Base-by-base conservation (phyloP, 768 basidiomycete species). In the Lactarius evosmus region DNA sequence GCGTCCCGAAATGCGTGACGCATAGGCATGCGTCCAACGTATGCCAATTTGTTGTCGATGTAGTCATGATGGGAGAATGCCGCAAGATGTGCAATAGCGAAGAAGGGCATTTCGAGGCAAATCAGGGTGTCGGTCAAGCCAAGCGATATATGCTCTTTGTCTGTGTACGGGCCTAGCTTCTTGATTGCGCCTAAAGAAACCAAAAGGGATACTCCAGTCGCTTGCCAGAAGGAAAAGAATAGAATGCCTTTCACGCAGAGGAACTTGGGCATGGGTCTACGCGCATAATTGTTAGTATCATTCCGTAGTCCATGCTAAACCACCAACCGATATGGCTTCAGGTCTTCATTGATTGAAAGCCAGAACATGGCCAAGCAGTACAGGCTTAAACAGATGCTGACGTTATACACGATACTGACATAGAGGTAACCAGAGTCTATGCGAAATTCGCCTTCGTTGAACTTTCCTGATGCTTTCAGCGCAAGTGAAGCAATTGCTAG, bases 181-280 rank as follows among this genome's bases (percentile, higher is more conserved):
- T 79, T 85, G 73, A 98, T 91, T 56, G 79, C 82, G 9, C 87
- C 83, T 0, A 88, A 80, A 2, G 93, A 89, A 53, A 95, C 96
- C n/a, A 98, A 82, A 70, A 91, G 83, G 33, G 94, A 95, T 56
- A 99, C 83, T 52, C 71, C 83, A 56, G 96, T 83, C 25, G 90
- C 86, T 74, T 99, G 97, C 97, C 97, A 99, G 78, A 99, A 99
- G 2, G 92, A 95, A 75, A 97, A 96, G 81, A 98, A 98, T 25
- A 99, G 81, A 69, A 99, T 94, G 51, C 96, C 96, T 73, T 99
- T 99, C 69, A 99, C 95, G 73, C 95, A 99, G 30, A 98, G 86
- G 76, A 99, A 99, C 75, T 99, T 99, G 3, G 97, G 94, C 69
- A 95, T 85, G 0, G 94, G 94, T 12, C 96, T 89, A 70, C 12